Evolutionary conservation across 805 yeast genomes (phyloP), one percentile per base, ranked within the genome.

Genomic region (Saccharomycopsis fibuligera): DNA sequence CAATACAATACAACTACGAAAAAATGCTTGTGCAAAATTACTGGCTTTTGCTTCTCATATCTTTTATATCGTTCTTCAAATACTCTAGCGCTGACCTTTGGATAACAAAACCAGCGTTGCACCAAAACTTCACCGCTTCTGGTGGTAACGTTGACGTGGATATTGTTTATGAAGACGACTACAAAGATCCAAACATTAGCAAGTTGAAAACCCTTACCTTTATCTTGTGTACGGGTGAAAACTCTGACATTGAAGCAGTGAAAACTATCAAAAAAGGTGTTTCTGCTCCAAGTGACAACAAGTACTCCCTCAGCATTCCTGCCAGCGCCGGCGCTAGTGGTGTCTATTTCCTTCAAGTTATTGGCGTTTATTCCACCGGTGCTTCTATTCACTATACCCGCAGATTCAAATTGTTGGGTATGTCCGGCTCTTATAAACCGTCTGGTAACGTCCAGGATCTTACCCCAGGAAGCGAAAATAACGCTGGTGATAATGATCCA

Each of bases 311-410:
- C 1, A 38, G 63, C 0, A 58, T 81, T 44, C 67, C 68, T 9
- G 63, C 78, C 2, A 47, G 67, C 22, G 59, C 59, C 9, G 83
- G 78, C 33, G 78, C 79, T 2, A 63, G 73, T 59, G 99, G 99
- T 27, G 64, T 65, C 51, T 91, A 76, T 65, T 86, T 68, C 63
- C 62, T 91, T 55, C 97, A 91, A 68, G 62, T 89, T 29, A 75
- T 72, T 54, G 76, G 87, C 1, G 49, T 62, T 2, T 53, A 62
- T 6, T 56, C 59, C 24, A 68, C 67, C 5, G 78, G 76, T 30
- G 69, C 67, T 57, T 73, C 87, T 1, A 78, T 78, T 55, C 84
- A 81, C 60, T 87, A 87, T 64, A 62, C 89, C 3, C 72, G 74
- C 35, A 69, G 95, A 58, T 83, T 90, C 67, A 52, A 62, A 24